Conservation (phyloP, 2,329 filamentous ascomycete species). For the Pseudogymnoascus sp. region DNA sequence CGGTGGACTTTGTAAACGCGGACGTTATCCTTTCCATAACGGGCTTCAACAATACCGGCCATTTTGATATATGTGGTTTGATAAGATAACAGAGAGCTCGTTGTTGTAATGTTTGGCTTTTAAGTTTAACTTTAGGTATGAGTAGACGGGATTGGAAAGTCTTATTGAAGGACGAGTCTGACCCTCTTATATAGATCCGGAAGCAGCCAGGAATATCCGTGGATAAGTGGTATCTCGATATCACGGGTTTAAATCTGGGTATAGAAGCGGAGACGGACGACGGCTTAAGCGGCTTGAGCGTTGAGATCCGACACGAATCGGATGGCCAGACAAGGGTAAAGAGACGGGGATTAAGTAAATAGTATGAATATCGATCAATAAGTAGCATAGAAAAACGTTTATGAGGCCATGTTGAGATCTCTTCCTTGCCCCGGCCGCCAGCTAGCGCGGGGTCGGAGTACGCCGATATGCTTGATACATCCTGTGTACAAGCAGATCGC, state of each 20-base stretch:
- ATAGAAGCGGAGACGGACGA: slow-evolving; percentile 3
- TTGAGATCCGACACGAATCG: slow-evolving; percentile 4
- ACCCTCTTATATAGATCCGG: slow-evolving; percentile 8
- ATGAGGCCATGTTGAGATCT: slow-evolving; percentile 9
- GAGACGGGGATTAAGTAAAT: slow-evolving; percentile 3
- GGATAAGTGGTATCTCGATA: slow-evolving; percentile 4
- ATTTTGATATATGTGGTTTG: slow-evolving; percentile 32
- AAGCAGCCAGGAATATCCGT: neutral
- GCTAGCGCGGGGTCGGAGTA: slow-evolving; percentile 5
- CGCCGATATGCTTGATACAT: slow-evolving; percentile 10
- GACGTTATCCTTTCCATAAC: slow-evolving; percentile 96
- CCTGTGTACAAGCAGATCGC: slow-evolving; percentile 1
- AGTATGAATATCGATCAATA: neutral
- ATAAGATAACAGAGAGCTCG: neutral
- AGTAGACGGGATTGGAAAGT: neutral
- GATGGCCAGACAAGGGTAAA: neutral
- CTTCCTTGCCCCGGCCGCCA: neutral
- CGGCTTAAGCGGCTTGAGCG: neutral
- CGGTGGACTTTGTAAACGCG: slow-evolving; percentile 91
- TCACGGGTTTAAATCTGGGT: neutral
- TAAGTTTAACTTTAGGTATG: neutral
- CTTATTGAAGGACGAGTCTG: neutral
- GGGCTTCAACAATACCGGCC: slow-evolving; percentile 54
- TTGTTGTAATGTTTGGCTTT: neutral
- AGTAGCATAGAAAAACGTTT: slow-evolving; percentile 4